Base-by-base conservation (phyloP, 805 yeast genomes). In the Yarrowia yakushimensis region DNA sequence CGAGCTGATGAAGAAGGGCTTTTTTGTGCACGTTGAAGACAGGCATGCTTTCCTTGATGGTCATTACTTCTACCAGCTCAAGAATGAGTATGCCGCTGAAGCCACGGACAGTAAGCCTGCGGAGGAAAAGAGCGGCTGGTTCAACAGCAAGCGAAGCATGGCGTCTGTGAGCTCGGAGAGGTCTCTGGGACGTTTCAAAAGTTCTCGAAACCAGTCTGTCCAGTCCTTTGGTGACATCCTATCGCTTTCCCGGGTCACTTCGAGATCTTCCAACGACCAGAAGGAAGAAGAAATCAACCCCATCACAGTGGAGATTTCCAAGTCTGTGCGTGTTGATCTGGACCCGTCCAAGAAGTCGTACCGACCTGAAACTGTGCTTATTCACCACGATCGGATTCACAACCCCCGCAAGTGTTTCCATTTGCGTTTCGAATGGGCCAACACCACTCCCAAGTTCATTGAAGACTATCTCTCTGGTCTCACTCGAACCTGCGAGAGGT, bases 321-420 rank as follows among this genome's bases (percentile, higher is more conserved):
- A 85, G 67, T 78, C 85, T 0, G 78, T 92, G 30, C 77, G 80
- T 46, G 82, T 83, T 67, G 89, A 93, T 71, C 82, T 90, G 17
- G 99, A 94, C 70, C 88, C 93, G 0, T 75, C 79, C 28, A 77
- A 78, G 2, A 80, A 84, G 64, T 90, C 97, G 0, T 85, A 84
- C 72, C 82, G 91, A 63, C 87, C 87, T 0, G 99, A 94, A 67
- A 73, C 85, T 2, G 78, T 91, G 46, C 84, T 85, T 6, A 90
- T 94, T 0, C 97, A 93, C 73, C 89, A 90, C 69, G 99, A 94
- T 71, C 81, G 86, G 45, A 92, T 92, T 3, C 97, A 91, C 72
- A 93, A 92, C 70, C 97, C 97, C 0, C 93, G 88, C 67, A 96
- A 92, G 69, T 92, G 97, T 70, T 94, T 86, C 76, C 98, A 93